These are phyloP conservation scores for Aureobasidium sp. DNA, from an alignment of 2,329 filamentous ascomycete species.

Conservation along the genomic window DNA sequence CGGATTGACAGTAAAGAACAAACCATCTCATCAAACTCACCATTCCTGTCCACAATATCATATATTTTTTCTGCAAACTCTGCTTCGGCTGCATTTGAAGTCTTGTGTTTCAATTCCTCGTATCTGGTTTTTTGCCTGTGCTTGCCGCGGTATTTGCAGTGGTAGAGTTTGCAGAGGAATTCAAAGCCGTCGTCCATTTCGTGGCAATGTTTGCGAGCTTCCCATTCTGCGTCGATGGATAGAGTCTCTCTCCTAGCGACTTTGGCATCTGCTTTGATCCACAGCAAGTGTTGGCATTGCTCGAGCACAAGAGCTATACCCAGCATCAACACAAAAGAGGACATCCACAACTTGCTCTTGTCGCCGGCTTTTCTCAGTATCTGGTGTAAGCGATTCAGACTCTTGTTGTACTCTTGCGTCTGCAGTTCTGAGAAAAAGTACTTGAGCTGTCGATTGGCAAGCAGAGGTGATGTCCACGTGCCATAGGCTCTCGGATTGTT, in stretches of 20 bases:
- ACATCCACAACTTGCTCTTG: conserved; percentile 40
- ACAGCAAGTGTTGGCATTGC: conserved; percentile 41
- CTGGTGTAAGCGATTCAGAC: conserved; percentile 42
- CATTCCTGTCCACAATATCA: conserved; percentile 38
- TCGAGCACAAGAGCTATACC: conserved; percentile 44
- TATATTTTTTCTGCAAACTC: conserved; percentile 21
- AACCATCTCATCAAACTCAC: conserved; percentile 27
- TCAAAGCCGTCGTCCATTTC: conserved; percentile 40
- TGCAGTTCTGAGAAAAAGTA: conserved; percentile 43
- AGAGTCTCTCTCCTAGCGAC: conserved; percentile 26
- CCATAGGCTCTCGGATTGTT: conserved; percentile 22
- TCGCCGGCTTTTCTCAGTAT: conserved; percentile 37
- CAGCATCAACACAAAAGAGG: conserved; percentile 40
- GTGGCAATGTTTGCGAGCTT: conserved; percentile 35
- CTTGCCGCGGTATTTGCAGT: conserved; percentile 42
- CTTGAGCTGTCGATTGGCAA: conserved; percentile 45
- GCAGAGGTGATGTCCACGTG: conserved; percentile 32
- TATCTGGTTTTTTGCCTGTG: conserved; percentile 18
- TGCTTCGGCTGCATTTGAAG: conserved; percentile 1
- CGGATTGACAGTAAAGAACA: background rate
- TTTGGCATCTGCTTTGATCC: conserved; percentile 37
- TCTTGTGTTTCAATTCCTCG: conserved; percentile 8
- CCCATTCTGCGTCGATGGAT: conserved; percentile 25
- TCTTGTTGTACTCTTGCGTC: conserved; percentile 34
- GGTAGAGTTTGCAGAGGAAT: conserved; percentile 40